A percentile compares a stretch with the other conserved stretches of the same genome.
phyloP scores from a whole-genome alignment of 2,329 filamentous ascomycete genomes.

The Arthroderma uncinatum region DNA sequence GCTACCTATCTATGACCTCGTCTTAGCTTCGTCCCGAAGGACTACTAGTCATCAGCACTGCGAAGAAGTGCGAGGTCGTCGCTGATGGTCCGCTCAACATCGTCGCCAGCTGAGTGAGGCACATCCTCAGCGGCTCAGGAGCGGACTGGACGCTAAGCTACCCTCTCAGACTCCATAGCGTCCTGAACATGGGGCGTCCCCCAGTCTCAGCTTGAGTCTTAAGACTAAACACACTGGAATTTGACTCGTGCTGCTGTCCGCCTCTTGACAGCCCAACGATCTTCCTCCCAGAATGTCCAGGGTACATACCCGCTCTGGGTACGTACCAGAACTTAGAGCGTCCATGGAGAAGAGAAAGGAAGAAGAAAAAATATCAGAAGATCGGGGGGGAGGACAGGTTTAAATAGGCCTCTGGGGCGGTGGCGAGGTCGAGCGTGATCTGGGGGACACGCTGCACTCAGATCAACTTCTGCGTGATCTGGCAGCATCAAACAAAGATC shows the following conservation, averaged over 20 bases:
- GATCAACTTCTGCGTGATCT: background rate
- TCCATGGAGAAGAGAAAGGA: too few species aligned
- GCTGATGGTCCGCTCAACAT: background rate
- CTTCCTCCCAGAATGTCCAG: background rate
- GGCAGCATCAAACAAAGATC: background rate
- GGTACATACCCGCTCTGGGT: too few species aligned
- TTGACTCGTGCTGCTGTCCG: too few species aligned
- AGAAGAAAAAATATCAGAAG: background rate
- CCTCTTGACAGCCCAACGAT: too few species aligned
- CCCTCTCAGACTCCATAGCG: background rate
- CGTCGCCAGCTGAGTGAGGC: background rate
- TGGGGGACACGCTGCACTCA: too few species aligned
- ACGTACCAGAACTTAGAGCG: too few species aligned
- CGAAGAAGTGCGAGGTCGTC: slow-evolving; percentile 5
- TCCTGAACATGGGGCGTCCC: too few species aligned
- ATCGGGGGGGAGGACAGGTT: background rate
- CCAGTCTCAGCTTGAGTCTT: too few species aligned
- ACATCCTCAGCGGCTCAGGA: background rate
- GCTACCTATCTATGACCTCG: background rate
- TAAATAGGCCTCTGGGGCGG: background rate
- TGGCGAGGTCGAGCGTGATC: slow-evolving; percentile 1
- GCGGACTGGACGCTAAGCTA: background rate
- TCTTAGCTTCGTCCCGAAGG: slow-evolving; percentile 1
- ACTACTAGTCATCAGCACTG: slow-evolving; percentile 5
- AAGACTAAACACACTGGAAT: too few species aligned